Percentiles rank a stretch among this genome's conserved stretches.
Conservation (phyloP, 371 early-diverging fungal genomes). For the Zychaea mexicana region DNA sequence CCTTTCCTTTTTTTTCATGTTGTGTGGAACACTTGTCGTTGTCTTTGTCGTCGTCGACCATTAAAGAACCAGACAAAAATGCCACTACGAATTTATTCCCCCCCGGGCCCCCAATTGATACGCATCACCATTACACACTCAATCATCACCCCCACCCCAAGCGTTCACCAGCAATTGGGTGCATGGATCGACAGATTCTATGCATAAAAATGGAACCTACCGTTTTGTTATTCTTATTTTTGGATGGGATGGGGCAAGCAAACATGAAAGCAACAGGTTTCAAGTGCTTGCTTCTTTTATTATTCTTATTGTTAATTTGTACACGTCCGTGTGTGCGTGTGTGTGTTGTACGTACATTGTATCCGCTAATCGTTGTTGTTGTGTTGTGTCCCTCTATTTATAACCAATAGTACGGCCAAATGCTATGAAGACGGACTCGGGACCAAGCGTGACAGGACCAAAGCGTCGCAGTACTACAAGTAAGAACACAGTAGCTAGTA, state of each 20-base stretch:
- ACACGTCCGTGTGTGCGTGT: too few relatives aligned
- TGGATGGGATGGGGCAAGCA: background rate
- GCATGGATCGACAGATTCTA: background rate
- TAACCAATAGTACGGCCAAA: conserved; percentile 52
- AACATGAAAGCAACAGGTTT: too few relatives aligned
- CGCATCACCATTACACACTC: too few relatives aligned
- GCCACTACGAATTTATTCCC: too few relatives aligned
- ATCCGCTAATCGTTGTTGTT: background rate
- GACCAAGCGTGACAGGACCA: conserved; percentile 51
- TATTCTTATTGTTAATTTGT: background rate
- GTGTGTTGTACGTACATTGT: background rate
- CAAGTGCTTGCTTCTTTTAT: background rate
- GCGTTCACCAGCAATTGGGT: background rate
- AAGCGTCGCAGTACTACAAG: conserved; percentile 67
- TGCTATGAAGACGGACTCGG: conserved; percentile 73
- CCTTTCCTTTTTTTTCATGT: background rate
- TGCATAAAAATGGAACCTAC: background rate
- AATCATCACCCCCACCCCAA: background rate
- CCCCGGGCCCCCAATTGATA: too few relatives aligned
- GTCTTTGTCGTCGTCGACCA: too few relatives aligned
- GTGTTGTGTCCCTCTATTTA: too few relatives aligned
- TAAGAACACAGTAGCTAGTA: too few relatives aligned
- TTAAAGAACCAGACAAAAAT: too few relatives aligned
- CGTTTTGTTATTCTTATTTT: background rate
- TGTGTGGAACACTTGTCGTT: background rate